Percentiles rank a stretch among this genome's conserved stretches.
Conservation (phyloP, 2,329 filamentous ascomycete species). For the Paracoccidioides brasiliensis region DNA sequence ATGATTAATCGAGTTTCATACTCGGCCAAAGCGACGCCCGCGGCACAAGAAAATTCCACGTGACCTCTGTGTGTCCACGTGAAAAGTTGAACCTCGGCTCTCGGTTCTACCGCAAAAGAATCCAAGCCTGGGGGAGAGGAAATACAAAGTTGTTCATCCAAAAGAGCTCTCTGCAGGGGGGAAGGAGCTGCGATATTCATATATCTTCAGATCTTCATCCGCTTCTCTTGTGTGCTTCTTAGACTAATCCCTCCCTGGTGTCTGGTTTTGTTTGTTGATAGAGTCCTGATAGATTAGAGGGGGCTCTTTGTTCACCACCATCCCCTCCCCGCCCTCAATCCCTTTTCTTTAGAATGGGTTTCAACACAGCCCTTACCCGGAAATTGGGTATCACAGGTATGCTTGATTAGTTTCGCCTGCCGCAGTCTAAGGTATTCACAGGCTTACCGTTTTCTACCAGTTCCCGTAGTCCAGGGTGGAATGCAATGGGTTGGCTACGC, state of each 20-base stretch:
- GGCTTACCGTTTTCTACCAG: constrained; percentile 15
- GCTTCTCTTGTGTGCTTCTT: neutral
- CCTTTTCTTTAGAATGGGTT: constrained; percentile 38
- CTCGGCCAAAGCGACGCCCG: no score
- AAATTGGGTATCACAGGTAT: constrained; percentile 42
- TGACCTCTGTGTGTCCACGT: neutral
- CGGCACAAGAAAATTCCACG: neutral
- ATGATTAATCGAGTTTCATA: no score
- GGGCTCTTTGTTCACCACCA: neutral
- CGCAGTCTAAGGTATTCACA: neutral
- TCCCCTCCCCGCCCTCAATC: neutral
- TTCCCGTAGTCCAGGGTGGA: constrained; percentile 38
- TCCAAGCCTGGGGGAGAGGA: no score
- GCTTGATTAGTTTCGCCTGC: neutral
- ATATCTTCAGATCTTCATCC: neutral
- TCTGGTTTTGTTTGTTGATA: neutral
- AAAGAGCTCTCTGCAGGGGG: neutral
- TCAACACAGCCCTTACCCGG: constrained; percentile 51
- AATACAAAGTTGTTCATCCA: no score
- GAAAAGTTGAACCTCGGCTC: neutral
- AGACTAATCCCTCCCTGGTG: neutral
- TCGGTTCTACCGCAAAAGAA: neutral
- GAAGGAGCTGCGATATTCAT: neutral
- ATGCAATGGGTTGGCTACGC: constrained; percentile 46
- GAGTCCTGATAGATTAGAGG: neutral